A percentile compares a stretch with the other conserved stretches of the same genome.
Conservation (phyloP, 75 land plant genomes). For the Chamaecyparis obtusa region DNA sequence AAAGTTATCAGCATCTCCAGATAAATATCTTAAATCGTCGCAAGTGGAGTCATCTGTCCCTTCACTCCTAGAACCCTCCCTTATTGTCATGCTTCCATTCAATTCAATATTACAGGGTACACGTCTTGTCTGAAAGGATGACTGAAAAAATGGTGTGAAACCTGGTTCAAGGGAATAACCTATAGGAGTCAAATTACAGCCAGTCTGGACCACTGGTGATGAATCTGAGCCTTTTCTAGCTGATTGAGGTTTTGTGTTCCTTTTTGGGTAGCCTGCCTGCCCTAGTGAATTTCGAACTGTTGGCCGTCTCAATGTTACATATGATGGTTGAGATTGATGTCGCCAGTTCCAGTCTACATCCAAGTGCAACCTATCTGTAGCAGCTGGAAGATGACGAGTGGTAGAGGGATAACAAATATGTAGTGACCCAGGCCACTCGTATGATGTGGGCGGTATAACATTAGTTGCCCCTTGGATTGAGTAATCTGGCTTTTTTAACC, state of each 20-base stretch:
- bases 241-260: conserved; percentile 19
- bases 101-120: conserved; percentile 23
- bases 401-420: conserved; percentile 45
- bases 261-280: conserved; percentile 21
- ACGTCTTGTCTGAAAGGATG: conserved; percentile 32
- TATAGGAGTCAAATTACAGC: conserved; percentile 30
- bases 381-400: conserved; percentile 54
- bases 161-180: conserved; percentile 47
- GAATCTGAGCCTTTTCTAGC: conserved; percentile 57
- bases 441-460: conserved; percentile 35
- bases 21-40: conserved; percentile 35
- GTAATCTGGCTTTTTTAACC: not conserved
- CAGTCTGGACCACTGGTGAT: conserved; percentile 56
- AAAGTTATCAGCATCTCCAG: conserved; percentile 58
- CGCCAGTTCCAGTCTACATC: conserved; percentile 79
- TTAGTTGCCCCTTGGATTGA: not conserved
- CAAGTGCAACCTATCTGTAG: conserved; percentile 88
- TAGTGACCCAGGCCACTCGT: conserved; percentile 84
- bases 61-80: conserved; percentile 47
- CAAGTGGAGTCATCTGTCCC: conserved; percentile 48
- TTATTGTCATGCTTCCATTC: conserved; percentile 6
- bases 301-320: conserved; percentile 35
- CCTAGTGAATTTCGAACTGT: conserved; percentile 29
- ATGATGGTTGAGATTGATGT: conserved; percentile 46
- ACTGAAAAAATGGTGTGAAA: conserved; percentile 41